Conservation (phyloP, 176 grass and related monocot genomes). For the Pharus latifolius region DNA sequence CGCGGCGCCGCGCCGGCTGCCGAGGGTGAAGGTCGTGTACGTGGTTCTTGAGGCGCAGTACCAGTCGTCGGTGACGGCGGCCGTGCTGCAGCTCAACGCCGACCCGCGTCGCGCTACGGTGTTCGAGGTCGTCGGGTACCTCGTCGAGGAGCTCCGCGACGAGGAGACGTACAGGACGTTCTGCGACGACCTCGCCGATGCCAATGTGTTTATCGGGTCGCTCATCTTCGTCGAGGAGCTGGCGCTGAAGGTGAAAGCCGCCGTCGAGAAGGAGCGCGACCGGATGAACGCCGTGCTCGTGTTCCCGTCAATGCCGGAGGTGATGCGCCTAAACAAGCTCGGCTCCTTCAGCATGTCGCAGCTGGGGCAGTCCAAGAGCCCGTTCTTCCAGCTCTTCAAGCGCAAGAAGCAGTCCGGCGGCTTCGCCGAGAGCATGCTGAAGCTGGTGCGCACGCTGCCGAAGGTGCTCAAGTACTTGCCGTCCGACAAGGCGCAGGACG, state of each 20-base stretch:
- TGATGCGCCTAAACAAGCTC: slow-evolving; percentile 98
- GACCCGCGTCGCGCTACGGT: slow-evolving; percentile 37
- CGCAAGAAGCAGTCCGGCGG: slow-evolving; percentile 63
- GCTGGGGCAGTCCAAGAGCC: slow-evolving; percentile 96
- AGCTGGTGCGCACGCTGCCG: slow-evolving; percentile 88
- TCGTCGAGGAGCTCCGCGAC: slow-evolving; percentile 92
- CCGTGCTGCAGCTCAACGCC: slow-evolving; percentile 66
- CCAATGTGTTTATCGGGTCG: slow-evolving; percentile 95
- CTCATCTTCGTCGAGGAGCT: slow-evolving; percentile 99
- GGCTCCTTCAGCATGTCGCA: slow-evolving; percentile 98
- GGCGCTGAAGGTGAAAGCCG: slow-evolving; percentile 73
- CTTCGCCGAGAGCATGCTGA: slow-evolving; percentile 98
- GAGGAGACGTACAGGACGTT: slow-evolving; percentile 57
- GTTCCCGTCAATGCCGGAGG: slow-evolving; percentile 99
- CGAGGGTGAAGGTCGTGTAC: slow-evolving; percentile 87
- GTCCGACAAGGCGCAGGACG: slow-evolving; percentile 98
- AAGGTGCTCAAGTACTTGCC: slow-evolving; percentile 99
- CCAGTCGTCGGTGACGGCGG: slow-evolving; percentile 77
- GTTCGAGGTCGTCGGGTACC: slow-evolving; percentile 93
- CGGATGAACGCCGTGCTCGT: slow-evolving; percentile 94
- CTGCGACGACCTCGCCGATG: slow-evolving; percentile 72
- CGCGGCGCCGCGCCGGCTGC: slow-evolving; percentile 6
- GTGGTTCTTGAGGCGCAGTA: slow-evolving; percentile 99
- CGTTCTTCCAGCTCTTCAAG: slow-evolving; percentile 99
- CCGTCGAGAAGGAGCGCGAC: slow-evolving; percentile 67